Percentiles rank a stretch among this genome's conserved stretches.
phyloP scores from a whole-genome alignment of 2,329 filamentous ascomycete species.

The Cyphellophora attinorum region DNA sequence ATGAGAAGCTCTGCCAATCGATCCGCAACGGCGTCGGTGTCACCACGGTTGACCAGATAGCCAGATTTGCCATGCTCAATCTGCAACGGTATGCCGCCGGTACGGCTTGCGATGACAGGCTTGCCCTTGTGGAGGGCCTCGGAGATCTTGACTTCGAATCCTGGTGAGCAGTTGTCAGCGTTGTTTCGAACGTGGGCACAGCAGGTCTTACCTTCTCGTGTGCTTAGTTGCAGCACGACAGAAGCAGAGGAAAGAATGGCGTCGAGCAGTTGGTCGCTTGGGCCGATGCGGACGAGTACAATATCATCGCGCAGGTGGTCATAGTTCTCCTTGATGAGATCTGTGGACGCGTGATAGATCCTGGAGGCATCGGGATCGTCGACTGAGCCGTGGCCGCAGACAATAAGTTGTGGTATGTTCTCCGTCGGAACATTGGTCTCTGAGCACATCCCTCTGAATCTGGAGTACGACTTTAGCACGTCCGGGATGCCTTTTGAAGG shows the following conservation, averaged over 20 bases:
- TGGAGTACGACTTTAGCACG: conserved; percentile 65
- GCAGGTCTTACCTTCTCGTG: conserved; percentile 67
- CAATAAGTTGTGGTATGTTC: conserved; percentile 60
- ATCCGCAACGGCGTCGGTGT: conserved; percentile 58
- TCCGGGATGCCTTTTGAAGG: conserved; percentile 74
- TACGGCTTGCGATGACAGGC: conserved; percentile 64
- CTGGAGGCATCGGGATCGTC: conserved; percentile 68
- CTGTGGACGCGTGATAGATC: conserved; percentile 64
- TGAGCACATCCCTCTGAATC: conserved; percentile 58
- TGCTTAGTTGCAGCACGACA: conserved; percentile 69
- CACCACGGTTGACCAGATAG: conserved; percentile 62
- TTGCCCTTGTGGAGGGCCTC: conserved; percentile 73
- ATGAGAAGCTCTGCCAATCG: conserved; percentile 59
- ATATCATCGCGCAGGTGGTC: conserved; percentile 55
- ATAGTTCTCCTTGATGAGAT: conserved; percentile 55
- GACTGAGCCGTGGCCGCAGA: conserved; percentile 70
- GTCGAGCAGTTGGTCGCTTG: conserved; percentile 73
- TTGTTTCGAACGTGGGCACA: too few relatives aligned
- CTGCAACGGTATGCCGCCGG: conserved; percentile 74
- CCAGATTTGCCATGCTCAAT: conserved; percentile 63
- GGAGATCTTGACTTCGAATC: conserved; percentile 82
- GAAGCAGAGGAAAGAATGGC: conserved; percentile 62
- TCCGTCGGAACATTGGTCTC: conserved; percentile 40
- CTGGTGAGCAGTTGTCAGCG: too few relatives aligned
- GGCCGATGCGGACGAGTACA: conserved; percentile 65